These are phyloP conservation scores for Wickerhamiella alocasiicola DNA, from an alignment of 805 yeast species.

Conservation along the genomic window DNA sequence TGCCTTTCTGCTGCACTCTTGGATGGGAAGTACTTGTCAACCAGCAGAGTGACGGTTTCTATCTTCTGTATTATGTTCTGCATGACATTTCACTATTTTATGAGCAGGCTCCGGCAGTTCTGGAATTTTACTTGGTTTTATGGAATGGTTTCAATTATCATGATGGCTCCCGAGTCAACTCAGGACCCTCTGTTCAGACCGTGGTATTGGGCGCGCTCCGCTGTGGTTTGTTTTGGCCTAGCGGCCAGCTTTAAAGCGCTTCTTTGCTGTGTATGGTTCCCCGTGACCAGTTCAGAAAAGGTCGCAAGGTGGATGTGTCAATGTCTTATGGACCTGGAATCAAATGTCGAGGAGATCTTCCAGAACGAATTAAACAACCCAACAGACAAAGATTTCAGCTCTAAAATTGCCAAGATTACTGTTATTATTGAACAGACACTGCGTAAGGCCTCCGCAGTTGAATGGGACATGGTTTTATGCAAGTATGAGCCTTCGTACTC, in stretches of 20 bases:
- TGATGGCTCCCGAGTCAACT: conserved; percentile 18
- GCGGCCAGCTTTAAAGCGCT: conserved; percentile 17
- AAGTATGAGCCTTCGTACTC: conserved; percentile 10
- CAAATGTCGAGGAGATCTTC: conserved; percentile 3
- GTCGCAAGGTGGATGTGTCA: neutral
- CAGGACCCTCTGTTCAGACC: conserved; percentile 23
- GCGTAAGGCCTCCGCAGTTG: neutral
- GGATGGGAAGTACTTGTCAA: conserved; percentile 15
- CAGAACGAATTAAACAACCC: conserved; percentile 13
- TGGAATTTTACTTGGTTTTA: conserved; percentile 16
- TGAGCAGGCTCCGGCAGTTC: too few relatives aligned
- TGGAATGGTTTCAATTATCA: conserved; percentile 19
- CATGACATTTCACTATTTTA: conserved; percentile 12
- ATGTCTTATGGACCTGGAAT: neutral
- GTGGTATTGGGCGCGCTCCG: conserved; percentile 13
- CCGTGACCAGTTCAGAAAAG: conserved; percentile 6
- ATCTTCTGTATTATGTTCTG: conserved; percentile 17
- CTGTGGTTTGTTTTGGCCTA: conserved; percentile 21
- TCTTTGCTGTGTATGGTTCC: conserved; percentile 12
- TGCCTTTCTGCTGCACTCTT: conserved; percentile 13
- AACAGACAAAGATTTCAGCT: conserved; percentile 11
- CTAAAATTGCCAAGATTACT: neutral
- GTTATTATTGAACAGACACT: neutral
- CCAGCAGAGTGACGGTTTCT: conserved; percentile 16
- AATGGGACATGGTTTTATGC: conserved; percentile 3